Evolutionary conservation across 495 filamentous ascomycete genomes (phyloP).

Genomic region (Amphirosellinia nigrospora): DNA sequence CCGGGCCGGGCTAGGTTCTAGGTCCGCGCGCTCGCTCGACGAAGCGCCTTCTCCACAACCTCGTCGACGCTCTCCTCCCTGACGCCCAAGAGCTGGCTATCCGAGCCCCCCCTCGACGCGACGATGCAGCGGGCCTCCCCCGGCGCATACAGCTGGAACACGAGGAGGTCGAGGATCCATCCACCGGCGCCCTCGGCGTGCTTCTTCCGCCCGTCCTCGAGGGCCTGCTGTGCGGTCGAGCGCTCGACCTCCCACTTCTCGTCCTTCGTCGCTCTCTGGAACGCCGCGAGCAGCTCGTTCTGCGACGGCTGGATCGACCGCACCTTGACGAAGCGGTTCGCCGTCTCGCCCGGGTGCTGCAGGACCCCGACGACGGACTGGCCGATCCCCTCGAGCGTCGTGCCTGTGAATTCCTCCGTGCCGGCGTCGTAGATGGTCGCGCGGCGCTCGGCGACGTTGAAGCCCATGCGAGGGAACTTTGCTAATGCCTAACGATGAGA

Average conservation of each 20-base stretch:
- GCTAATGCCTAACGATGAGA: conserved; percentile 26
- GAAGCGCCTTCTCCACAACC: conserved; percentile 21
- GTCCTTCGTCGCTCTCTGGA: conserved; percentile 39
- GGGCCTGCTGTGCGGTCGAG: conserved; percentile 40
- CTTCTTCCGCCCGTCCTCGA: conserved; percentile 34
- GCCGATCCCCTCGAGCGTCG: conserved; percentile 50
- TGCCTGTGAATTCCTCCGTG: conserved; percentile 47
- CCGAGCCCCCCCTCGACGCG: conserved; percentile 29
- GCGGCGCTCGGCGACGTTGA: conserved; percentile 45
- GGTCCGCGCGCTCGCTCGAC: conserved; percentile 1
- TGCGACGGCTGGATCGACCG: conserved; percentile 47
- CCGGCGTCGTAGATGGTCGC: conserved; percentile 56
- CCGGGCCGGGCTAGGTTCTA: background rate
- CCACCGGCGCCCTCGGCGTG: conserved; percentile 22
- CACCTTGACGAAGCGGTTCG: conserved; percentile 52
- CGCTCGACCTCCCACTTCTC: conserved; percentile 35
- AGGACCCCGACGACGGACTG: conserved; percentile 51
- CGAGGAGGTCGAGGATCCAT: conserved; percentile 36
- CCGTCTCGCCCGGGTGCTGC: conserved; percentile 47
- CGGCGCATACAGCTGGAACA: conserved; percentile 36
- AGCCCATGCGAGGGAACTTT: conserved; percentile 42
- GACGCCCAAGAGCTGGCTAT: conserved; percentile 32
- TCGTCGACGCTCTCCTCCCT: conserved; percentile 30
- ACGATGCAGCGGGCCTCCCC: conserved; percentile 36
- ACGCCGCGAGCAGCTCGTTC: conserved; percentile 48